Evolutionary conservation across 2,329 filamentous ascomycete species (phyloP).

Genomic region (Xylariaceae sp.): DNA sequence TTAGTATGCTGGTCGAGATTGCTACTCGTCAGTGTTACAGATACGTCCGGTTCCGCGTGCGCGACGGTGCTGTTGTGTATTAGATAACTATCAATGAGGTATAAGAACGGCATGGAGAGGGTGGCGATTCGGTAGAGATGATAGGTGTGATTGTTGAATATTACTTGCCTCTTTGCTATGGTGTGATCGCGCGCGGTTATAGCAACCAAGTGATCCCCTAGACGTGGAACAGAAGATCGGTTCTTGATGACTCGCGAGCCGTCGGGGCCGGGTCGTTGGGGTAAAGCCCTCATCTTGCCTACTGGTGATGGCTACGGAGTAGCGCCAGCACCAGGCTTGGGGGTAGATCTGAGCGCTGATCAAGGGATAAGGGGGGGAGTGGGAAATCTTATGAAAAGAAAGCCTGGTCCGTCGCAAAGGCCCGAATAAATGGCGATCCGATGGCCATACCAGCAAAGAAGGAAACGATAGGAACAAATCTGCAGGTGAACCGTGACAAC

Average conservation of each 20-base stretch:
- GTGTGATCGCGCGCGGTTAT: neutral
- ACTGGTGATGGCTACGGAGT: neutral
- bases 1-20: constrained; percentile 12
- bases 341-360: neutral
- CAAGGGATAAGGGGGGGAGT: neutral
- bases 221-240: constrained; percentile 19
- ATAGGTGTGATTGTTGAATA: neutral
- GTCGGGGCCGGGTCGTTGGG: constrained; percentile 21
- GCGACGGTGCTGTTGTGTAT: neutral
- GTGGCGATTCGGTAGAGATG: neutral
- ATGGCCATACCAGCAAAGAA: constrained; percentile 5
- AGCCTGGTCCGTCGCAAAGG: neutral
- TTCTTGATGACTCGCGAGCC: constrained; percentile 25
- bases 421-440: neutral
- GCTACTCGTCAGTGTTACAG: constrained; percentile 13
- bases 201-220: constrained; percentile 26
- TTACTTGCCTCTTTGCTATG: constrained; percentile 9
- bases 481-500: neutral
- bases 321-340: neutral
- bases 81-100: neutral
- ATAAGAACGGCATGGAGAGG: neutral
- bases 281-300: constrained; percentile 19
- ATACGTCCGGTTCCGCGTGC: neutral
- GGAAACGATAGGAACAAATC: neutral
- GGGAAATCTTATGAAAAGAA: neutral